phyloP scores from a whole-genome alignment of 1,284 basidiomycete species.

The Rhizoctonia solani region DNA sequence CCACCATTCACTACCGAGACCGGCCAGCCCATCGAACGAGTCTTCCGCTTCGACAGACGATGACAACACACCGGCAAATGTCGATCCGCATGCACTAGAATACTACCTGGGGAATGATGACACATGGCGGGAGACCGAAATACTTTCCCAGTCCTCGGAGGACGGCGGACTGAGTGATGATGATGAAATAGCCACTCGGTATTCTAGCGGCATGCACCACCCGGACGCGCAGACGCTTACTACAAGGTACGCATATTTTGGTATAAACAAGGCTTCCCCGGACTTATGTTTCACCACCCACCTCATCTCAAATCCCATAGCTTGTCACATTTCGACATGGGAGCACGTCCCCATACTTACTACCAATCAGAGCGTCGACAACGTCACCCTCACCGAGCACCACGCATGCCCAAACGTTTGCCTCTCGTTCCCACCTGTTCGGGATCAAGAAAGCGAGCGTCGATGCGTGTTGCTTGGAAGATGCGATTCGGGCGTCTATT shows the following conservation, averaged over 20 bases:
- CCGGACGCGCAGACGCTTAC: slow-evolving; percentile 5
- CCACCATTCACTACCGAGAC: slow-evolving; percentile 14
- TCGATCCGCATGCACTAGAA: slow-evolving; percentile 23
- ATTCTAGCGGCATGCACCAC: not conserved
- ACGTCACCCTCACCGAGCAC: not conserved
- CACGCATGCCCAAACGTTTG: slow-evolving; percentile 29
- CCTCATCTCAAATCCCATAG: slow-evolving; percentile 24
- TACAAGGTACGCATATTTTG: not conserved
- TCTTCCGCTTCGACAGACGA: slow-evolving; percentile 32
- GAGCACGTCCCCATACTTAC: not conserved
- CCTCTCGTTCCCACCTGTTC: slow-evolving; percentile 29
- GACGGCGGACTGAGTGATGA: slow-evolving; percentile 17
- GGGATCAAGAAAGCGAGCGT: slow-evolving; percentile 23
- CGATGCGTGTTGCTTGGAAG: slow-evolving; percentile 27
- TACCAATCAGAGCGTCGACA: not conserved
- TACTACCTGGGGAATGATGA: slow-evolving; percentile 27
- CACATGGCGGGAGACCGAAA: slow-evolving; percentile 28
- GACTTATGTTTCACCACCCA: not conserved
- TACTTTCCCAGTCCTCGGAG: slow-evolving; percentile 21
- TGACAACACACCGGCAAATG: slow-evolving; percentile 12
- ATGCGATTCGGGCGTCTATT: slow-evolving; percentile 31
- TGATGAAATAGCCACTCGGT: not conserved
- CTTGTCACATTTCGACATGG: slow-evolving; percentile 8
- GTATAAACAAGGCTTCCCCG: not conserved
- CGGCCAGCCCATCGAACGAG: slow-evolving; percentile 29